Conservation (phyloP, 495 filamentous ascomycete genomes). For the Glutinoglossum americanum region DNA sequence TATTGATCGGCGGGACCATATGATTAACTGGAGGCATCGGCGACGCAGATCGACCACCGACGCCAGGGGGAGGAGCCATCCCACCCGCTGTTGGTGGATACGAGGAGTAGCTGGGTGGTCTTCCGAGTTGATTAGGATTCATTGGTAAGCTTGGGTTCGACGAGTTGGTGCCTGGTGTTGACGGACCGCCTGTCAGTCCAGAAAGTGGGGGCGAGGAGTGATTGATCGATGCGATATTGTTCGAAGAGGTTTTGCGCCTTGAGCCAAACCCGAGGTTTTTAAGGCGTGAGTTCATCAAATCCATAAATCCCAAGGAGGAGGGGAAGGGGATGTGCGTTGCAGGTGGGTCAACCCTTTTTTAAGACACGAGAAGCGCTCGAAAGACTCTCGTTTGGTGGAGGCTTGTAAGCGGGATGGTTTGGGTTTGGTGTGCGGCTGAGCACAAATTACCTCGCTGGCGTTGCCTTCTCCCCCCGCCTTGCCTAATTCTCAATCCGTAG, state of each 20-base stretch:
- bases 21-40: slow-evolving; percentile 28
- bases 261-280: slow-evolving; percentile 34
- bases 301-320: slow-evolving; percentile 24
- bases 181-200: background rate
- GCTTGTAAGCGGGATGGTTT: slow-evolving; percentile 3
- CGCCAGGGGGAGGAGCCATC: slow-evolving; percentile 2
- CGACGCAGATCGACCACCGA: slow-evolving; percentile 31
- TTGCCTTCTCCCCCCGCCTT: background rate
- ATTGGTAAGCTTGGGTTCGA: slow-evolving; percentile 32
- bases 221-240: slow-evolving; percentile 1
- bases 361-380: background rate
- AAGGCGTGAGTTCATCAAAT: slow-evolving; percentile 37
- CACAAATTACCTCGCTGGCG: slow-evolving; percentile 1
- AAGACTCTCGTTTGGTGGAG: background rate
- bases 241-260: slow-evolving; percentile 29
- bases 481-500: background rate
- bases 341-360: slow-evolving; percentile 2
- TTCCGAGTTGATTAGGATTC: slow-evolving; percentile 24
- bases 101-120: slow-evolving; percentile 56
- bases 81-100: slow-evolving; percentile 23
- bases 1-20: slow-evolving; percentile 15
- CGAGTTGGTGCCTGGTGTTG: slow-evolving; percentile 17
- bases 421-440: slow-evolving; percentile 2
- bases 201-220: slow-evolving; percentile 2
- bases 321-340: slow-evolving; percentile 2